A percentile compares a stretch with the other conserved stretches of the same genome.
Conservation (phyloP, 2,329 filamentous ascomycete species). For the Colletotrichum sp. region DNA sequence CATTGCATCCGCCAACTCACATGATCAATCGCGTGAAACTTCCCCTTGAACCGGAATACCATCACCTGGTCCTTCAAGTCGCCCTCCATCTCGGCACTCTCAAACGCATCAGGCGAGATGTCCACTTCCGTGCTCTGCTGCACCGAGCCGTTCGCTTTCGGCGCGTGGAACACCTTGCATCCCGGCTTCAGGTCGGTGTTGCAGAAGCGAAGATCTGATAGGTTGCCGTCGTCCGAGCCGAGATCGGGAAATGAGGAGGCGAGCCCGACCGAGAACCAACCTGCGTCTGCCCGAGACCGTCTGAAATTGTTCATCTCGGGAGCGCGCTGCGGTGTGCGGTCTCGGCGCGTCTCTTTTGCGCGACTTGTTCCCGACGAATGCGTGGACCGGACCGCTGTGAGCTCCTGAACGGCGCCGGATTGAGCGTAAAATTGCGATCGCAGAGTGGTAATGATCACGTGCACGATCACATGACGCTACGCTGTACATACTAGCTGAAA, state of each 20-base stretch:
- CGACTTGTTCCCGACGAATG: neutral
- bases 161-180: constrained; percentile 65
- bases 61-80: constrained; percentile 65
- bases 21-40: constrained; percentile 72
- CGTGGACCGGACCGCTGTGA: neutral
- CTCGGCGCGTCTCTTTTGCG: neutral
- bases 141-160: constrained; percentile 38
- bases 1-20: constrained; percentile 45
- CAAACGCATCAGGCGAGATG: constrained; percentile 35
- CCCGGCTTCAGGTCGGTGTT: constrained; percentile 45
- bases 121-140: constrained; percentile 40
- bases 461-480: neutral
- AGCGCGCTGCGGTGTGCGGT: neutral
- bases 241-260: constrained; percentile 62
- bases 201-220: constrained; percentile 46
- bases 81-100: constrained; percentile 29
- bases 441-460: neutral
- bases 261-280: constrained; percentile 62
- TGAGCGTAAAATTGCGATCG: neutral
- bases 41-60: constrained; percentile 67
- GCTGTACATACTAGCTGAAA: no score
- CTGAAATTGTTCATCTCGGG: constrained; percentile 28
- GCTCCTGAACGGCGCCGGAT: neutral
- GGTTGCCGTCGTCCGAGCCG: constrained; percentile 39
- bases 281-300: constrained; percentile 27